Conservation (phyloP, 2,329 filamentous ascomycete species). For the Aspergillus aculeatus region DNA sequence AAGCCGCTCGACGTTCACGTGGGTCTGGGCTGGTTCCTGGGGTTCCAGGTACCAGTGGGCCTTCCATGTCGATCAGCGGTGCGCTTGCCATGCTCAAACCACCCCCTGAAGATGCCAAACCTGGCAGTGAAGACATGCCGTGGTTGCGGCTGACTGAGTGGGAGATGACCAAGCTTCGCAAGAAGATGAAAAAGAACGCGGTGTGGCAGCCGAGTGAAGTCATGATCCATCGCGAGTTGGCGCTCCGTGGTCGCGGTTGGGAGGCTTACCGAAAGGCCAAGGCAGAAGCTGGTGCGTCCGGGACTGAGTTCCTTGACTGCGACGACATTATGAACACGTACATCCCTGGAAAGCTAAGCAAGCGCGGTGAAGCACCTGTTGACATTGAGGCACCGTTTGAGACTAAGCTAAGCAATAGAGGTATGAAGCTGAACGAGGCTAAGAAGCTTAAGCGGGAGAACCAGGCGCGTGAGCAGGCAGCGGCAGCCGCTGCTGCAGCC, state of each 20-base stretch:
- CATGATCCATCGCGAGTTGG: constrained; percentile 66
- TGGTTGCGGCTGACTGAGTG: constrained; percentile 66
- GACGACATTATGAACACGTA: constrained; percentile 43
- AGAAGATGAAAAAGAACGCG: constrained; percentile 70
- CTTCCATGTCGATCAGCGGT: constrained; percentile 61
- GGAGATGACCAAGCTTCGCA: constrained; percentile 65
- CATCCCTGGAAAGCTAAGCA: constrained; percentile 40
- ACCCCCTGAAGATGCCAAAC: constrained; percentile 58
- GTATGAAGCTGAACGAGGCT: constrained; percentile 61
- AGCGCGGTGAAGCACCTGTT: constrained; percentile 42
- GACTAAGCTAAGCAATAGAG: constrained; percentile 56
- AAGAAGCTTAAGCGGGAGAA: constrained; percentile 62
- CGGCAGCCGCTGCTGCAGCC: constrained; percentile 22
- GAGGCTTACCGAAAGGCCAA: constrained; percentile 52
- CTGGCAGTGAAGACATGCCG: constrained; percentile 60
- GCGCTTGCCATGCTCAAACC: constrained; percentile 59
- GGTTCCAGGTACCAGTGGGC: constrained; percentile 1
- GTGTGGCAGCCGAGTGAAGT: constrained; percentile 67
- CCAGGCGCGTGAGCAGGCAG: constrained; percentile 49
- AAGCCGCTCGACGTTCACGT: constrained; percentile 33
- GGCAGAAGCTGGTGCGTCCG: constrained; percentile 50
- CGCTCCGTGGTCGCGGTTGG: constrained; percentile 56
- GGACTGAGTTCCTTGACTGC: constrained; percentile 59
- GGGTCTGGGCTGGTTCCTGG: constrained; percentile 9
- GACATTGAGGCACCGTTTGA: constrained; percentile 45